phyloP scores from a whole-genome alignment of 768 basidiomycete species.

The Atractiella rhizophila region DNA sequence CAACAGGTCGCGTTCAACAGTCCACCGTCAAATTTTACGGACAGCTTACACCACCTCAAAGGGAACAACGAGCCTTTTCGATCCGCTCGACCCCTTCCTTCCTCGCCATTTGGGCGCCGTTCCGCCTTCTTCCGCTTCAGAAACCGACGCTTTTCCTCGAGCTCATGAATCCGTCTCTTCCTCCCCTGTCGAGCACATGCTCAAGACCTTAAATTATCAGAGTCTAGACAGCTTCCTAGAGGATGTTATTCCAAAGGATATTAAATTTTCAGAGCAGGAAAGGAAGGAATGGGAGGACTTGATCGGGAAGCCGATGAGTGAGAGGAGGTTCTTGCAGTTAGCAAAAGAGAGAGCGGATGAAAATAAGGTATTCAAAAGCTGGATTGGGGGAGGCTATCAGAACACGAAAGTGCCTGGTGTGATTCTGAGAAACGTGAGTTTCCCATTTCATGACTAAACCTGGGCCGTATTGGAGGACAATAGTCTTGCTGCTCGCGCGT shows the following conservation, averaged over 20 bases:
- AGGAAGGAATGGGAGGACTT: slow-evolving; percentile 37
- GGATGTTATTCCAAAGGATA: slow-evolving; percentile 53
- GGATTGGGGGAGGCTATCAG: slow-evolving; percentile 97
- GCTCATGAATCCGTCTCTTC: no score
- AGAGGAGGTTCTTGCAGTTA: slow-evolving; percentile 51
- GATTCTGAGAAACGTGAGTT: slow-evolving; percentile 58
- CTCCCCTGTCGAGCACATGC: slow-evolving; percentile 58
- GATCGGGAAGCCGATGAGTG: slow-evolving; percentile 46
- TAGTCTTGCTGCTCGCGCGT: no score
- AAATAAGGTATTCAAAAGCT: slow-evolving; percentile 68
- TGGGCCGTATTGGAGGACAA: no score
- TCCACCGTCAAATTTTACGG: no score
- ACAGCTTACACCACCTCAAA: no score
- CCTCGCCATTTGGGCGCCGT: slow-evolving; percentile 80
- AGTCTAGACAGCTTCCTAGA: slow-evolving; percentile 69
- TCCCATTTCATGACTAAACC: no score
- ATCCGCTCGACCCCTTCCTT: slow-evolving; percentile 65
- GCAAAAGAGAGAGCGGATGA: slow-evolving; percentile 49
- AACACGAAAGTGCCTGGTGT: slow-evolving; percentile 85
- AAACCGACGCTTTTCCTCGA: no score
- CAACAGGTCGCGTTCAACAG: no score
- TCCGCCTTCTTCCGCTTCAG: no score
- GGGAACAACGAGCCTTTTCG: slow-evolving; percentile 36
- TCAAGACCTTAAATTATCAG: slow-evolving; percentile 52
- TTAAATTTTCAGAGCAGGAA: slow-evolving; percentile 35